Evolutionary conservation across 768 basidiomycete genomes (phyloP).

Genomic region (Mycena capillaripes): DNA sequence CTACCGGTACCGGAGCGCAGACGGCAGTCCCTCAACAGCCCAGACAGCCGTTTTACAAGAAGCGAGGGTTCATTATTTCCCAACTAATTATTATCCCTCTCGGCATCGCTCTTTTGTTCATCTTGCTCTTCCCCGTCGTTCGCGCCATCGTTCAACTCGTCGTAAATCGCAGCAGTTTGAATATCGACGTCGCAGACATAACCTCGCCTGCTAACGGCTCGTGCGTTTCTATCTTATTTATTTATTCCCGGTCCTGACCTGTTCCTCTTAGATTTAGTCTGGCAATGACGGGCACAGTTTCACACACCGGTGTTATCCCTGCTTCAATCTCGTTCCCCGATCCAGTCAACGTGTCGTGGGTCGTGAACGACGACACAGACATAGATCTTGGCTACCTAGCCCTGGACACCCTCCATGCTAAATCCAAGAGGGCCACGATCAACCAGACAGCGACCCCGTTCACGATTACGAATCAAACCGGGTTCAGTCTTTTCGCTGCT

Average conservation of each 20-base stretch:
- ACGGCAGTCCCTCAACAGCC: constrained; percentile 27
- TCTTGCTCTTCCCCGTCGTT: constrained; percentile 77
- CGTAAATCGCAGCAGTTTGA: constrained; percentile 67
- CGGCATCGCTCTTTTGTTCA: constrained; percentile 74
- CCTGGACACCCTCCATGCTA: constrained; percentile 63
- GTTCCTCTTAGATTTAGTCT: constrained; percentile 61
- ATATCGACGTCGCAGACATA: constrained; percentile 67
- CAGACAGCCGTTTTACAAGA: constrained; percentile 68
- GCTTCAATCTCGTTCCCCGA: constrained; percentile 74
- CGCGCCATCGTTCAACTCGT: constrained; percentile 76
- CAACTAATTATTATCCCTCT: constrained; percentile 63
- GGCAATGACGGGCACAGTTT: constrained; percentile 67
- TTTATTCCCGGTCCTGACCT: too few relatives aligned
- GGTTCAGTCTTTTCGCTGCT: constrained; percentile 73
- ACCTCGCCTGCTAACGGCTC: constrained; percentile 67
- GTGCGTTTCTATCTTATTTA: constrained; percentile 51
- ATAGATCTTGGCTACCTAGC: constrained; percentile 68
- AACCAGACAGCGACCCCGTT: constrained; percentile 71
- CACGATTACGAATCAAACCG: constrained; percentile 65
- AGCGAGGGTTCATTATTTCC: constrained; percentile 74
- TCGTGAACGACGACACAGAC: constrained; percentile 58
- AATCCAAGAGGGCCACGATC: constrained; percentile 69
- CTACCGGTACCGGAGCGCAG: constrained; percentile 36
- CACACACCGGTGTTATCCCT: constrained; percentile 75
- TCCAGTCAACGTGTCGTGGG: constrained; percentile 72